These are phyloP conservation scores for Malassezia caprae DNA, from an alignment of 1,284 basidiomycete species.

Conservation along the genomic window DNA sequence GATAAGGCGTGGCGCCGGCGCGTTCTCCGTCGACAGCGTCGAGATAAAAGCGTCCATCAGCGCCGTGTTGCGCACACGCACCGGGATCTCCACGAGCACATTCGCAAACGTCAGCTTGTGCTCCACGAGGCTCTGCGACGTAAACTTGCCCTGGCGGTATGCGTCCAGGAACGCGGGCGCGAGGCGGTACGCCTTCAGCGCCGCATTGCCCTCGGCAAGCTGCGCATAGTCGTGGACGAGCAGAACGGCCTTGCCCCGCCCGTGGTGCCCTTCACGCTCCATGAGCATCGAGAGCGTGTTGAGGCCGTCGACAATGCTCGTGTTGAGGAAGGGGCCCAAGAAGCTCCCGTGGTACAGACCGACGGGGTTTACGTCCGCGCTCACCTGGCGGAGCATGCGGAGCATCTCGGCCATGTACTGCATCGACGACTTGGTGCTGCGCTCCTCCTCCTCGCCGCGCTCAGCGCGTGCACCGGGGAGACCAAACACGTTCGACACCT, in stretches of 20 bases:
- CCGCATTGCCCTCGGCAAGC: conserved; percentile 67
- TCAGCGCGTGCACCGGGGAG: conserved; percentile 32
- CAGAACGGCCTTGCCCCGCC: conserved; percentile 41
- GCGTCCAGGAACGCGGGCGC: conserved; percentile 74
- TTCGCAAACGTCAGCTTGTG: conserved; percentile 79
- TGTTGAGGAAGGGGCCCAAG: conserved; percentile 55
- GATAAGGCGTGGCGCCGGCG: conserved; percentile 38
- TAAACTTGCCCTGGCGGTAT: conserved; percentile 76
- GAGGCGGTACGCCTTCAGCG: conserved; percentile 82
- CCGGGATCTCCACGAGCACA: conserved; percentile 78
- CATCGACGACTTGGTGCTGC: conserved; percentile 37
- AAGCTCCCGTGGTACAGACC: conserved; percentile 98
- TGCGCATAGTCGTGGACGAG: conserved; percentile 47
- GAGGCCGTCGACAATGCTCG: conserved; percentile 72
- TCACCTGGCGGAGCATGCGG: conserved; percentile 76
- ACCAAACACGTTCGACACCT: conserved; percentile 43
- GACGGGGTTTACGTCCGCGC: conserved; percentile 84
- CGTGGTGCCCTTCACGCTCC: conserved; percentile 42
- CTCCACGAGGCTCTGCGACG: conserved; percentile 66
- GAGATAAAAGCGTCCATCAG: conserved; percentile 75
- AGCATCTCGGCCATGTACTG: conserved; percentile 74
- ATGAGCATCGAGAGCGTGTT: conserved; percentile 37
- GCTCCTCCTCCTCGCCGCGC: conserved; percentile 39
- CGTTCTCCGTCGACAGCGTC: conserved; percentile 55
- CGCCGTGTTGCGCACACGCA: conserved; percentile 76